Conservation (phyloP, 2,329 filamentous ascomycete genomes). For the Calcarisporium arbuscula region DNA sequence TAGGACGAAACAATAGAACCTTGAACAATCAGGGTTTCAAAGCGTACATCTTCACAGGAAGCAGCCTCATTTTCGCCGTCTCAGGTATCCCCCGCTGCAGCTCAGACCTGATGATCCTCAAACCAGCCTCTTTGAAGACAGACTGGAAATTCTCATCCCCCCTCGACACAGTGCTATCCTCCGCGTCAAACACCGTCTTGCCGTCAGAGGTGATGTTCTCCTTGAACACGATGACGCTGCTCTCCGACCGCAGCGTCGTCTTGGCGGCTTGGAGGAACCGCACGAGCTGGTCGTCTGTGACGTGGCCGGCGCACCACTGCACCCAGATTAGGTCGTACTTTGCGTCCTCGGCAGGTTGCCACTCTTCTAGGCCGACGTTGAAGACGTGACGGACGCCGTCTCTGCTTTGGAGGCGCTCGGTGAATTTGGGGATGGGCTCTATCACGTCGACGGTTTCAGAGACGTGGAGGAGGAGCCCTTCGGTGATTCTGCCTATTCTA, state of each 20-base stretch:
- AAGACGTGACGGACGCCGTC: conserved; percentile 58
- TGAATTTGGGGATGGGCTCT: conserved; percentile 81
- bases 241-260: conserved; percentile 22
- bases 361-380: conserved; percentile 69
- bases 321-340: conserved; percentile 80
- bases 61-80: conserved; percentile 43
- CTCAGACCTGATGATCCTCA: conserved; percentile 64
- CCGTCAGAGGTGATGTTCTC: conserved; percentile 63
- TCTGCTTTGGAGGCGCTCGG: conserved; percentile 49
- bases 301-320: conserved; percentile 84
- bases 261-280: conserved; percentile 59
- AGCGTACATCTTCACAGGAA: conserved; percentile 74
- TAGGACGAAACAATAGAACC: no score
- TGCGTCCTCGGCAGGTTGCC: conserved; percentile 41
- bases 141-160: conserved; percentile 60
- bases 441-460: conserved; percentile 73
- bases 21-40: conserved; percentile 47
- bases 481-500: conserved; percentile 80
- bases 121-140: conserved; percentile 63
- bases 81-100: conserved; percentile 62
- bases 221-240: conserved; percentile 32
- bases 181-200: conserved; percentile 65
- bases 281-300: conserved; percentile 68
- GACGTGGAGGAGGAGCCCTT: conserved; percentile 65
- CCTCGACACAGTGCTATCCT: conserved; percentile 69